Conservation (phyloP, 2,329 filamentous ascomycete species). For the Helotiales sp. region DNA sequence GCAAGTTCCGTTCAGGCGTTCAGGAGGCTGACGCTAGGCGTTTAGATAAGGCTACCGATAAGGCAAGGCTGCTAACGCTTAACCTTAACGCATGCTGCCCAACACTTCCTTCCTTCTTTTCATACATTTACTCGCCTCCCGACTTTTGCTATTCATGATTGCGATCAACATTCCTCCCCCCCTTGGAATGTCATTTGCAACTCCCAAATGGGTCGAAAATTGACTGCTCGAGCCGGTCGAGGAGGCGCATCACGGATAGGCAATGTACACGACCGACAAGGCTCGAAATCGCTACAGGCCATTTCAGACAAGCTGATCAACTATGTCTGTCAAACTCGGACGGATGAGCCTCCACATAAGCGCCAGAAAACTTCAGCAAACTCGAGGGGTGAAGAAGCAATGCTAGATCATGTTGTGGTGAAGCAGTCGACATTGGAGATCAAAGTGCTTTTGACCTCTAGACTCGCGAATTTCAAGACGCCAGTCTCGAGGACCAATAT, state of each 20-base stretch:
- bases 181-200: background rate
- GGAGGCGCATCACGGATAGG: background rate
- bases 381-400: background rate
- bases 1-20: background rate
- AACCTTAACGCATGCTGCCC: background rate
- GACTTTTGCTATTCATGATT: background rate
- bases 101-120: background rate
- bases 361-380: constrained; percentile 20
- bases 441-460: constrained; percentile 1
- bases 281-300: no score
- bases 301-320: constrained; percentile 24
- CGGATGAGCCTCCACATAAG: constrained; percentile 26
- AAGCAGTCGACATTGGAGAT: constrained; percentile 27
- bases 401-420: constrained; percentile 29
- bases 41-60: background rate
- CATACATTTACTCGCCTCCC: background rate
- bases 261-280: no score
- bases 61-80: background rate
- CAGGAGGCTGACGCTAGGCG: background rate
- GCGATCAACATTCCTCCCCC: background rate
- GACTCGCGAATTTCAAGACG: constrained; percentile 19
- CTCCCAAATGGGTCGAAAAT: constrained; percentile 6
- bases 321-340: constrained; percentile 12
- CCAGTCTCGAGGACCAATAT: constrained; percentile 23
- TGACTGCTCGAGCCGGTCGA: background rate